A percentile compares a stretch with the other conserved stretches of the same genome.
phyloP scores from a whole-genome alignment of 331 rosid genomes.

The Rosa hybrid region DNA sequence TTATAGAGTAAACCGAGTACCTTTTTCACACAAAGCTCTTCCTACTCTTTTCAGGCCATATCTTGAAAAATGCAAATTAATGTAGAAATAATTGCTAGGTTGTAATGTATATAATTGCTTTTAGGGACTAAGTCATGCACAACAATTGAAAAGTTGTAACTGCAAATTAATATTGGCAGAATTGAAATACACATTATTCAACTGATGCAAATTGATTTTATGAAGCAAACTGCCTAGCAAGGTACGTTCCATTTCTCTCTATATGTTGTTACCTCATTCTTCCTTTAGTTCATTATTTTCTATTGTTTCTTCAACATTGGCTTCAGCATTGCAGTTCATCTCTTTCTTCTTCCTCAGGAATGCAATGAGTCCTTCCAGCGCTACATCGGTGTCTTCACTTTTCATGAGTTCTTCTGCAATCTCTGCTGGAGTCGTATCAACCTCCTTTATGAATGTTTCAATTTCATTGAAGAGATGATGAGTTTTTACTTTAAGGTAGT shows the following conservation, averaged over 20 bases:
- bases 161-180: not conserved
- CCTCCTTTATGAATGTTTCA: conserved; percentile 27
- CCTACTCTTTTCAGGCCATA: not conserved
- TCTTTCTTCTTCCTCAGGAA: conserved; percentile 25
- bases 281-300: not conserved
- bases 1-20: conserved; percentile 13
- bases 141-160: not conserved
- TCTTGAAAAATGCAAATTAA: not conserved
- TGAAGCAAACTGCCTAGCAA: not conserved
- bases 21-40: not conserved
- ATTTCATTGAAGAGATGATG: conserved; percentile 30
- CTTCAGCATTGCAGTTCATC: conserved; percentile 20
- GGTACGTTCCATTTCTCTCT: not conserved
- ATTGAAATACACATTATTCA: not conserved
- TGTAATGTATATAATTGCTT: not conserved
- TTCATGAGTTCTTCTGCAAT: conserved; percentile 44
- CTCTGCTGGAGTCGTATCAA: conserved; percentile 44
- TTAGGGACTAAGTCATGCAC: not conserved
- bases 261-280: not conserved
- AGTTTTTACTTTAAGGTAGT: conserved; percentile 22
- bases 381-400: conserved; percentile 29
- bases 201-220: not conserved
- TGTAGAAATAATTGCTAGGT: not conserved
- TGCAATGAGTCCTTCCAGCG: conserved; percentile 25
- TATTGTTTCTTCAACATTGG: not conserved